Conservation (phyloP, 306 rosid species). For the Hippophae gyantsensis region DNA sequence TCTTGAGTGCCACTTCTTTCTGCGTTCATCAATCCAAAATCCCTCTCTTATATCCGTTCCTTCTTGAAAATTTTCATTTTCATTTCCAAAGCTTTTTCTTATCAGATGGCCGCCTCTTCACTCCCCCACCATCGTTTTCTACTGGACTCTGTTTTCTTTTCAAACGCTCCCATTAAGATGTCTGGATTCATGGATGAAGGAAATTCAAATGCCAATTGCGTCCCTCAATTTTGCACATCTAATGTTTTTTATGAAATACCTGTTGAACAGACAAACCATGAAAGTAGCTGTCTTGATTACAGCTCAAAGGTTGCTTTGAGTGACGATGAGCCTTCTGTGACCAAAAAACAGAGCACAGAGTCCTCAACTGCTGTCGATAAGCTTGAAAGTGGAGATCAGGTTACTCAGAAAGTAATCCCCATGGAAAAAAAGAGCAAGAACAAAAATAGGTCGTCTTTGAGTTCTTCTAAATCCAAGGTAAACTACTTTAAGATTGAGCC, state of each 20-base stretch:
- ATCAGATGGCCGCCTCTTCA: constrained; percentile 66
- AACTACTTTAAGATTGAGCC: not conserved
- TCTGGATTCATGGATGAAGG: constrained; percentile 16
- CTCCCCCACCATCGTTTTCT: constrained; percentile 35
- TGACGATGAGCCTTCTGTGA: constrained; percentile 43
- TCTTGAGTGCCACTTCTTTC: constrained; percentile 25
- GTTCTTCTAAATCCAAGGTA: constrained; percentile 45
- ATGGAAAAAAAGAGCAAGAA: constrained; percentile 38
- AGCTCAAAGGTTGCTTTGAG: constrained; percentile 29
- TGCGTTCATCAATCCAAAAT: constrained; percentile 9
- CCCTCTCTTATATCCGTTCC: constrained; percentile 31
- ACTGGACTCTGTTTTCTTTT: constrained; percentile 37
- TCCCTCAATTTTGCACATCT: constrained; percentile 14
- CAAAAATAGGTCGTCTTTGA: constrained; percentile 26
- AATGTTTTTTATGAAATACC: constrained; percentile 16
- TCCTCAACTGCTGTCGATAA: constrained; percentile 54
- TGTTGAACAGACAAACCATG: constrained; percentile 15
- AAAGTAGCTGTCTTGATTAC: constrained; percentile 40
- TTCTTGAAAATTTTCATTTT: not conserved
- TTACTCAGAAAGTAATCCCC: constrained; percentile 44
- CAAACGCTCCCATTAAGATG: constrained; percentile 19
- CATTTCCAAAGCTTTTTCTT: constrained; percentile 17
- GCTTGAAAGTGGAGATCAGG: constrained; percentile 63
- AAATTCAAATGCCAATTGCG: constrained; percentile 6
- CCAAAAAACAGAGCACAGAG: constrained; percentile 47